Conservation (phyloP, 345 rosid genomes). For the Aquilaria sinensis region DNA sequence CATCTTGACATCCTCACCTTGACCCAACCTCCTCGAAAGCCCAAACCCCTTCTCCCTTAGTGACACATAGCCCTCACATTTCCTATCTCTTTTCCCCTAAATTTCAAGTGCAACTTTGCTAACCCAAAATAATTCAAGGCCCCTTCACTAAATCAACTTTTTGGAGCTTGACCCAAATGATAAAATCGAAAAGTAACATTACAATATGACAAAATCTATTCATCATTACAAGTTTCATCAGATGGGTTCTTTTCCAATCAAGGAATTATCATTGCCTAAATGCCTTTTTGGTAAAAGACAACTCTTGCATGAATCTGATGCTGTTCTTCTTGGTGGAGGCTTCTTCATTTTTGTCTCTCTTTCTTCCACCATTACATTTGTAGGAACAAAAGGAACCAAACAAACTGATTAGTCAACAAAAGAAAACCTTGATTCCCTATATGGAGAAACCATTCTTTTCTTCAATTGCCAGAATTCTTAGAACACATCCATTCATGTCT, state of each 20-base stretch:
- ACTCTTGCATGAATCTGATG: conserved; percentile 4
- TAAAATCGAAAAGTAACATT: conserved; percentile 18
- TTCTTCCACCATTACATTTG: neutral
- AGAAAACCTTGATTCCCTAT: neutral
- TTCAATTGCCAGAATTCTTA: too few species aligned
- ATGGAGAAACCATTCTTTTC: neutral
- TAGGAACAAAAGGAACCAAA: neutral
- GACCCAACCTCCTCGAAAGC: too few species aligned
- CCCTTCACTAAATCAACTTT: too few species aligned
- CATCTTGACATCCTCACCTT: too few species aligned
- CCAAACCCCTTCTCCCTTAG: too few species aligned
- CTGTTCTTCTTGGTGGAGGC: neutral
- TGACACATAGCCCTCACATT: too few species aligned
- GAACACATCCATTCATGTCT: too few species aligned
- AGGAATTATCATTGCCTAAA: neutral
- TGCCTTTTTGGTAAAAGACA: neutral
- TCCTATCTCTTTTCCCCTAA: too few species aligned
- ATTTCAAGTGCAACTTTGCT: too few species aligned
- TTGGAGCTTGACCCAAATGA: conserved; percentile 10
- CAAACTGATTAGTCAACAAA: neutral
- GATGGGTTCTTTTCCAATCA: neutral
- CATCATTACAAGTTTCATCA: conserved; percentile 17
- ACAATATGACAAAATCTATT: conserved; percentile 20
- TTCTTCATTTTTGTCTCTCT: neutral
- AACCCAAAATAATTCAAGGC: too few species aligned